Evolutionary conservation across 164 flowering plant species (phyloP), one percentile per base, ranked within the genome.

Genomic region (Santalum album): DNA sequence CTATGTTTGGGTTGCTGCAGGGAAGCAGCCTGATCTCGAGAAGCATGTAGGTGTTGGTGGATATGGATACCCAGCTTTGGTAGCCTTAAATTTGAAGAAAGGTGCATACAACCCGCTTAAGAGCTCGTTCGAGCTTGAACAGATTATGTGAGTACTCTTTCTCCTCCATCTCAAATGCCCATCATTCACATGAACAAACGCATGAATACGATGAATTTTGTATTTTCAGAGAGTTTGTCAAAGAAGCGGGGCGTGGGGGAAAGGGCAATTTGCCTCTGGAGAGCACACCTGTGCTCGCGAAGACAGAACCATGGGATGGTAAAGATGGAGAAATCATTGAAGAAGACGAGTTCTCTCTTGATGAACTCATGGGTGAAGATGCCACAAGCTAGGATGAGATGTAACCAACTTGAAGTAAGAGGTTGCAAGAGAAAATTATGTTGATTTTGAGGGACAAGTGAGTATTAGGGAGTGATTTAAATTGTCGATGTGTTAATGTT

Each of bases 301-400:
- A 75, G 69, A 78, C 84, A 18, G 95, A 81, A 69, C 81, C 91
- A 2, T 92, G 99, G 99, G 96, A 89, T 67, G 97, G 99, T 25
- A 87, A 92, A 72, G 99, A 92, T 56, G 99, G 96, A 44, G 70
- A 86, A 65, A 57, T 85, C 39, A 57, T 89, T 21, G 99, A 92
- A 68, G 97, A 87, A 69, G 99, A 92, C 53, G 99, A 92, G 60
- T 92, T 92, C 64, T 92, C 99, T n/a, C 96, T 92, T 20, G 99
- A 92, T 47, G 99, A 92, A 67, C 91, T 92, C 26, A 84, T 92
- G 99, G 84, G 78, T 11, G 96, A 80, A 12, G 87, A 80, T 34
- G 26, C 54, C 21, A 15, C 65, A 42, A 66, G 56, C 67, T 79
- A 80, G 58, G 87, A 82, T 65, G 91, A 87, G 23, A 48, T 78